A percentile compares a stretch with the other conserved stretches of the same genome.
Conservation (phyloP, 305 asterid species). For the Coffea humblotiana region DNA sequence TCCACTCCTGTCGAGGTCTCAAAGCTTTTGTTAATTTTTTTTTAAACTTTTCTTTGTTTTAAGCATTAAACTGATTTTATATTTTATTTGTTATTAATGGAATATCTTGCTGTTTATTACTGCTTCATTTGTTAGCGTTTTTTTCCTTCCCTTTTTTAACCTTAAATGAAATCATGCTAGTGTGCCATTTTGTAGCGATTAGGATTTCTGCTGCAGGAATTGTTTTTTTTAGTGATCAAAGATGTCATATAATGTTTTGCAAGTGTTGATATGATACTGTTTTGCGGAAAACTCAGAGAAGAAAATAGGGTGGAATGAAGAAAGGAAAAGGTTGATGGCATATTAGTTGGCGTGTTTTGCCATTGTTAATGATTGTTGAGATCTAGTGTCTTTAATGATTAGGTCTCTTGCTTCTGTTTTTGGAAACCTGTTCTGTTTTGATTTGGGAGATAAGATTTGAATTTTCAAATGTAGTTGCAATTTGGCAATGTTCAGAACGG, state of each 20-base stretch:
- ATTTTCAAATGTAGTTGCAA: not conserved
- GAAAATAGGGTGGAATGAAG: not conserved
- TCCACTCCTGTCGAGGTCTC: conserved; percentile 29
- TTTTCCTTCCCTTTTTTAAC: not conserved
- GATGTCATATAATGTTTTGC: not conserved
- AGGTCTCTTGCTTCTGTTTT: not conserved
- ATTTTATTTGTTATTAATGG: not conserved
- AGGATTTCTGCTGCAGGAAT: not conserved
- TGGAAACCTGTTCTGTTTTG: not conserved
- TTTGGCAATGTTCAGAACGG: not conserved
- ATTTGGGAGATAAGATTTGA: not conserved
- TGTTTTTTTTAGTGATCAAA: not conserved
- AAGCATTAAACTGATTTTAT: not conserved
- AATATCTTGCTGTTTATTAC: not conserved
- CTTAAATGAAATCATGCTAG: too few species aligned
- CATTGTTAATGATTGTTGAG: not conserved
- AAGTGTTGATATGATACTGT: not conserved
- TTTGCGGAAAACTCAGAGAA: not conserved
- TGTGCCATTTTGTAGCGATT: too few species aligned
- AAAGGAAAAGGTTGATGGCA: not conserved
- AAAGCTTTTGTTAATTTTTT: not conserved
- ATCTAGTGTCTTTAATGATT: not conserved
- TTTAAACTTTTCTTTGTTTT: not conserved
- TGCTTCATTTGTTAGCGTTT: not conserved
- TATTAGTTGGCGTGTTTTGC: not conserved